Percentiles rank a stretch among this genome's conserved stretches.
Conservation (phyloP, 805 yeast genomes). For the Kodamaea jinghongensis region DNA sequence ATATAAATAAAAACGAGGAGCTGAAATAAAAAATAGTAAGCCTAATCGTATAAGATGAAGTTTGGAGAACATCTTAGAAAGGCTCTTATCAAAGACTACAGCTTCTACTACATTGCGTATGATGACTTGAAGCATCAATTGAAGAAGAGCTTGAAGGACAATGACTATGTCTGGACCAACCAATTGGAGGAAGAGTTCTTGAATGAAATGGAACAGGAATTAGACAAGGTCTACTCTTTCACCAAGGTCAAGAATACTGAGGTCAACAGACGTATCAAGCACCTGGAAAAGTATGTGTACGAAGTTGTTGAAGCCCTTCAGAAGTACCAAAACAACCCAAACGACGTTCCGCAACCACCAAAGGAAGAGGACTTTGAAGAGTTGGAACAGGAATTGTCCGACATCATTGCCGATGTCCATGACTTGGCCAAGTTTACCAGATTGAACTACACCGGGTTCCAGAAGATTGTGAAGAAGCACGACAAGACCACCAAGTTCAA, state of each 20-base stretch:
- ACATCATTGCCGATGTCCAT: constrained; percentile 94
- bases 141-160: constrained; percentile 61
- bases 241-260: constrained; percentile 86
- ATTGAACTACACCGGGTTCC: constrained; percentile 94
- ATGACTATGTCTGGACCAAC: constrained; percentile 66
- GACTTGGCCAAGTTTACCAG: constrained; percentile 93
- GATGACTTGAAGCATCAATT: constrained; percentile 85
- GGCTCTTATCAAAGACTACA: constrained; percentile 85
- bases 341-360: constrained; percentile 42
- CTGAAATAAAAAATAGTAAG: background rate
- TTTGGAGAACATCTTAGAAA: constrained; percentile 92
- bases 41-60: constrained; percentile 55
- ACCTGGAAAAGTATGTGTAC: constrained; percentile 69
- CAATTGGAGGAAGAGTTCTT: constrained; percentile 81
- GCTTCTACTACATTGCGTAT: constrained; percentile 86
- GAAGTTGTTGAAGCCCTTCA: constrained; percentile 54
- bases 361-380: constrained; percentile 44
- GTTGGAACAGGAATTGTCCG: constrained; percentile 47
- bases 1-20: background rate
- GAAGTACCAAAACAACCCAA: constrained; percentile 20
- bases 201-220: constrained; percentile 69
- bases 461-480: constrained; percentile 93
- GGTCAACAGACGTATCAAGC: constrained; percentile 79
- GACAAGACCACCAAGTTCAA: constrained; percentile 76
- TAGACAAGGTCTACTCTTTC: constrained; percentile 91